Evolutionary conservation across 768 basidiomycete genomes (phyloP), one percentile per base, ranked within the genome.

Genomic region (Suillus luteus): DNA sequence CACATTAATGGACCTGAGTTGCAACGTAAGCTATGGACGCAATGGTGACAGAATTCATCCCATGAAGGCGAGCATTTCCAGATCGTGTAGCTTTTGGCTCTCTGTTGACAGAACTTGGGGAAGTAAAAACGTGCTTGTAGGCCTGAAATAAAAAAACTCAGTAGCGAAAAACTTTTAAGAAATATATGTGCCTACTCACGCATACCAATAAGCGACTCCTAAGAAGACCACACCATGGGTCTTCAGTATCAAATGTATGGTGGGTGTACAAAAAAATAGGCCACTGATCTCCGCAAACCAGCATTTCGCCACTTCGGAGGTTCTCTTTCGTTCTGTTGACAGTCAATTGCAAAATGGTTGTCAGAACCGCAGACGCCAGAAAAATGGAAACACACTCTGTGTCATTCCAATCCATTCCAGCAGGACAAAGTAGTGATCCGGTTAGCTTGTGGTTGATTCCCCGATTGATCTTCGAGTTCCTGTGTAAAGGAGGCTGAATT

Each of bases 41-140:
- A 1, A 22, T 41, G 24, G 62, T 67, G 19, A 69, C 67, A 2
- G 22, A 12, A 9, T 51, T 62, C 66, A 69, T 67, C 4, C 66
- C 66, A 38, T 69, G 19, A 65, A 27, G 27, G 27, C 27, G 27
- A 27, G 27, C 27, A 27, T 27, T 27, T 27, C 27, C 27, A 27
- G 27, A 71, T 35, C 68, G 46, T 1, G 72, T 71, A 1, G 72
- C 72, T 61, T 65, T 71, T 14, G 60, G 44, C 22, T 69, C 70
- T 33, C 67, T 69, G 15, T 73, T 64, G 5, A 72, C 70, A 1
- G 71, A 72, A 38, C 73, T 73, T 3, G 73, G 73, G 2, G 69
- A 73, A 2, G 69, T 75, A 40, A 75, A 75, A 22, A 75, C 61
- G 58, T 72, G 69, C 40, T 69, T 72, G 40, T 61, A 72, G 3